Percentiles rank a stretch among this genome's conserved stretches.
phyloP scores from a whole-genome alignment of 2,329 filamentous ascomycete species.

The Claviceps sp. region DNA sequence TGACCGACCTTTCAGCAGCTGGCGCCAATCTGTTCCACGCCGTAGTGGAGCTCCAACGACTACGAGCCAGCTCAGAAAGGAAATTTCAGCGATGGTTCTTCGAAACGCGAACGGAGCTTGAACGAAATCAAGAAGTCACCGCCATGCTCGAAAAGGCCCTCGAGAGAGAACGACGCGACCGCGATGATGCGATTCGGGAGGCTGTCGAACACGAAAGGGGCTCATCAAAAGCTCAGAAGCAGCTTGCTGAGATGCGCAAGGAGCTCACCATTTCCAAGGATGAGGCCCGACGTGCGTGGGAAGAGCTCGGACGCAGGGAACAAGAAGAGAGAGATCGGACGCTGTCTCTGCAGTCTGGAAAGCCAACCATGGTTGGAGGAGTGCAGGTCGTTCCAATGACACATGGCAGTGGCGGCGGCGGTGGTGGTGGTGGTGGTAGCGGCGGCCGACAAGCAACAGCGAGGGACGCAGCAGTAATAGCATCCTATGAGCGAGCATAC shows the following conservation, averaged over 20 bases:
- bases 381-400: constrained; percentile 94
- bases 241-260: constrained; percentile 80
- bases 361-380: constrained; percentile 79
- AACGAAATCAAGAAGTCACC: constrained; percentile 70
- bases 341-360: constrained; percentile 70
- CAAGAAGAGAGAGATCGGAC: constrained; percentile 86
- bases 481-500: constrained; percentile 16
- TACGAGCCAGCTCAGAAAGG: constrained; percentile 87
- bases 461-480: constrained; percentile 18
- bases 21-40: constrained; percentile 96
- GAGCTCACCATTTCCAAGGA: constrained; percentile 93
- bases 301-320: constrained; percentile 85
- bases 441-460: constrained; percentile 39
- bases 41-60: constrained; percentile 85
- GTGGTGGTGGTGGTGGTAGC: constrained; percentile 32
- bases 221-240: constrained; percentile 62
- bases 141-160: constrained; percentile 66
- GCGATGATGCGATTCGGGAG: constrained; percentile 52
- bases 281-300: constrained; percentile 90
- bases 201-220: constrained; percentile 55
- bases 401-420: constrained; percentile 13
- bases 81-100: constrained; percentile 99
- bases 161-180: constrained; percentile 58
- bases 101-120: constrained; percentile 79
- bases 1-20: constrained; percentile 92